phyloP scores from a whole-genome alignment of 169 alveolate genomes.

The Eimeria sp. region DNA sequence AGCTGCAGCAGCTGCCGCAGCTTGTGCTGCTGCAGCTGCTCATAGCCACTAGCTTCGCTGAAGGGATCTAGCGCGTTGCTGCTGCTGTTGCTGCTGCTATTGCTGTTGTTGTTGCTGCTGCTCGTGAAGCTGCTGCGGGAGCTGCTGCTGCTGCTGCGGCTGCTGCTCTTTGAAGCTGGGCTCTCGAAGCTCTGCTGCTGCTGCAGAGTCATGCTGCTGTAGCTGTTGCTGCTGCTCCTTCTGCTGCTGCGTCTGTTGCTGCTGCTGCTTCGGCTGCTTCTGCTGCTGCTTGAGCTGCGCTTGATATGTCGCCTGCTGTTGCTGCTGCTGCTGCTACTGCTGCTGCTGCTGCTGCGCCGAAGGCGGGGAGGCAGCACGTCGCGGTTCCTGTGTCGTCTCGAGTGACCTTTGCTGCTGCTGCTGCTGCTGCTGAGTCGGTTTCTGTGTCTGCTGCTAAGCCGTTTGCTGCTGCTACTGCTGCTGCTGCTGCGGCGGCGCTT shows the following conservation, averaged over 20 bases:
- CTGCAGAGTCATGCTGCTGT: slow-evolving; percentile 8
- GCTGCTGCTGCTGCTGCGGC: slow-evolving; percentile 30
- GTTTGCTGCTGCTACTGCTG: background rate
- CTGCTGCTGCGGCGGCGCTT: too few species aligned
- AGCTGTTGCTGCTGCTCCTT: too few species aligned
- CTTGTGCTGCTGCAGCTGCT: slow-evolving; percentile 1
- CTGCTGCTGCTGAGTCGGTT: background rate
- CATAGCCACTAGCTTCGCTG: background rate
- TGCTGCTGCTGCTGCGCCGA: too few species aligned
- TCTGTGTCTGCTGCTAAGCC: background rate
- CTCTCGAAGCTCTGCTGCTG: background rate
- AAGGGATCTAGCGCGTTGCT: background rate
- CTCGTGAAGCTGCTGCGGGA: background rate
- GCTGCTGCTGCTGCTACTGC: too few species aligned
- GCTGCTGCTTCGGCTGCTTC: too few species aligned
- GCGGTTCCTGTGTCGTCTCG: too few species aligned
- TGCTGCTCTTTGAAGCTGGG: too few species aligned
- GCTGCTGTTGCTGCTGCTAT: slow-evolving; percentile 3
- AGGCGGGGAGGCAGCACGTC: too few species aligned
- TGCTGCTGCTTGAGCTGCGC: too few species aligned
- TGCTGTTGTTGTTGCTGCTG: slow-evolving; percentile 36
- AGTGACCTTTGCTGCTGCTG: too few species aligned
- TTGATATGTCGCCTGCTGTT: too few species aligned
- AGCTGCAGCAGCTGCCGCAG: background rate
- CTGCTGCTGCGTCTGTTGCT: too few species aligned